Evolutionary conservation across 2,329 filamentous ascomycete genomes (phyloP).

Genomic region (Cladosporium sp.): DNA sequence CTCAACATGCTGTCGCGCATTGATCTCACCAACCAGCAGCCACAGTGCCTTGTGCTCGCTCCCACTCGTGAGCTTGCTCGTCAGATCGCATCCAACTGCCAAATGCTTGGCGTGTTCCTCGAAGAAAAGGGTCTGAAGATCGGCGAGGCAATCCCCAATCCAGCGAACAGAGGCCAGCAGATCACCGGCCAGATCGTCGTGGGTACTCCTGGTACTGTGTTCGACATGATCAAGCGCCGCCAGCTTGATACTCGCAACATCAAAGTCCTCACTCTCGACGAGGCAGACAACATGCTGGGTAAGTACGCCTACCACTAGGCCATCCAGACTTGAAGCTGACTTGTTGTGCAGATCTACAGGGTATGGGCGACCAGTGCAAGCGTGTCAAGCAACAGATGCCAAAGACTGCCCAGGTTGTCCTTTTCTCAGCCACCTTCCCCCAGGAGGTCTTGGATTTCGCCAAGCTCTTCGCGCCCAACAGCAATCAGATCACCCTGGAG

Average conservation of each 20-base stretch:
- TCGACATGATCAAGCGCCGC: conserved; percentile 77
- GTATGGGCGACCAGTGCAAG: conserved; percentile 90
- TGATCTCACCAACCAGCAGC: conserved; percentile 68
- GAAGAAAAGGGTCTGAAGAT: conserved; percentile 64
- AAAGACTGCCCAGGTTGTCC: conserved; percentile 74
- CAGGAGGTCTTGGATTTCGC: conserved; percentile 83
- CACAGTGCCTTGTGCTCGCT: conserved; percentile 85
- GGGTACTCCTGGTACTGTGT: conserved; percentile 89
- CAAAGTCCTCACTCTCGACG: conserved; percentile 85
- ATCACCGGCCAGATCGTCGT: conserved; percentile 80
- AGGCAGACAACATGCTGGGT: conserved; percentile 93
- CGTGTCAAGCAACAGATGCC: conserved; percentile 80
- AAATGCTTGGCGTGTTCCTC: conserved; percentile 81
- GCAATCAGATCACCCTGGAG: conserved; percentile 83
- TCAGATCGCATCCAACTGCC: conserved; percentile 86
- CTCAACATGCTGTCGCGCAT: conserved; percentile 87
- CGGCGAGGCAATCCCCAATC: conserved; percentile 79
- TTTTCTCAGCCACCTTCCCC: conserved; percentile 95
- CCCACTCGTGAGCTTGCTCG: conserved; percentile 92
- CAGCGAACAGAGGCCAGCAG: conserved; percentile 65
- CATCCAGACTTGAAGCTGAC: neutral
- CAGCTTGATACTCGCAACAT: conserved; percentile 72
- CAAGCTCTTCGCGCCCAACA: conserved; percentile 76
- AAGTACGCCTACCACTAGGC: no score
- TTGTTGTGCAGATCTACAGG: conserved; percentile 69